Conservation (phyloP, 805 yeast genomes). For the Schwanniomyces pseudopolymorphus region DNA sequence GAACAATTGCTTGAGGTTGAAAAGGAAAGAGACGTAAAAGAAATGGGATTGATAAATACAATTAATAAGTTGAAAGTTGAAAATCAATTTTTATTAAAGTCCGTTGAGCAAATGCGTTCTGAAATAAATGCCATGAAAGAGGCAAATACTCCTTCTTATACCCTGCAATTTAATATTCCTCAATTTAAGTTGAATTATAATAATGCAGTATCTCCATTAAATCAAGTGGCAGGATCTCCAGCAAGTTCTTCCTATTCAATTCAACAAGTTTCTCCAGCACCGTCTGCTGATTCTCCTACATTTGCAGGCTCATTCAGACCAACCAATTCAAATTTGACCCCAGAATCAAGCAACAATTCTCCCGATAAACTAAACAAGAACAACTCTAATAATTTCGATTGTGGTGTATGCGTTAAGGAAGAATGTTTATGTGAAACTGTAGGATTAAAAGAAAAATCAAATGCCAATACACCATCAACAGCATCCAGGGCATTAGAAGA, state of each 20-base stretch:
- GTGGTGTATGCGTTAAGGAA: conserved; percentile 69
- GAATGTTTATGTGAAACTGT: conserved; percentile 63
- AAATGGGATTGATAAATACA: conserved; percentile 52
- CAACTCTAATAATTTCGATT: conserved; percentile 43
- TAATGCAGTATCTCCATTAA: conserved; percentile 12
- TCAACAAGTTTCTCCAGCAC: conserved; percentile 55
- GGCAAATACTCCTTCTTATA: neutral
- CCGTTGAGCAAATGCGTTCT: conserved; percentile 40
- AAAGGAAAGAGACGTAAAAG: conserved; percentile 61
- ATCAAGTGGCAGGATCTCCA: conserved; percentile 24
- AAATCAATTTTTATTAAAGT: conserved; percentile 42
- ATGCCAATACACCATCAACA: conserved; percentile 1
- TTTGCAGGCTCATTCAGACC: conserved; percentile 4
- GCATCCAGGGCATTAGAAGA: conserved; percentile 24
- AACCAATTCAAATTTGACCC: conserved; percentile 10
- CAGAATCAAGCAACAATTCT: conserved; percentile 12
- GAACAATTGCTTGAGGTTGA: conserved; percentile 65
- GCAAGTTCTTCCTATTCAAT: conserved; percentile 31
- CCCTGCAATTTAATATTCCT: conserved; percentile 3
- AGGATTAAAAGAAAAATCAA: conserved; percentile 36
- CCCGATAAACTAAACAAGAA: conserved; percentile 9
- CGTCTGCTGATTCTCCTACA: conserved; percentile 50
- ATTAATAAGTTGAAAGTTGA: conserved; percentile 49
- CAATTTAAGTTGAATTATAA: conserved; percentile 9
- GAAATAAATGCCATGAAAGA: conserved; percentile 26